Percentiles rank a stretch among this genome's conserved stretches.
phyloP scores from a whole-genome alignment of 331 rosid genomes.

The Malus hybrid region DNA sequence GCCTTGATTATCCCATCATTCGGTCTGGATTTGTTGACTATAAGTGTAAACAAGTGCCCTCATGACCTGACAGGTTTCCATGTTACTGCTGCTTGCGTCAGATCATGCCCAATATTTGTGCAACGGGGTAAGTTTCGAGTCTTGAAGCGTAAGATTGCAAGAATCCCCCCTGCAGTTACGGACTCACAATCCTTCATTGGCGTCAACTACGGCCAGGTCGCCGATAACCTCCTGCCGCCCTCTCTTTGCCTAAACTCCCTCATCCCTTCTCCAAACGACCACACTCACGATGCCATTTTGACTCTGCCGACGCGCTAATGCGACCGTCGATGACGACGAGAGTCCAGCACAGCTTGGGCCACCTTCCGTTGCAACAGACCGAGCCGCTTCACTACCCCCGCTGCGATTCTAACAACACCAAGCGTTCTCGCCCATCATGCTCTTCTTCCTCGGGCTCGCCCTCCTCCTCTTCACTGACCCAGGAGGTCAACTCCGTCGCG shows the following conservation, averaged over 20 bases:
- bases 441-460: slow-evolving; percentile 7
- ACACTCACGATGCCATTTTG: slow-evolving; percentile 25
- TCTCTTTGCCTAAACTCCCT: background rate
- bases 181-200: slow-evolving; percentile 81
- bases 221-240: slow-evolving; percentile 57
- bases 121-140: too few relatives aligned
- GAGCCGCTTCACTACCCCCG: slow-evolving; percentile 50
- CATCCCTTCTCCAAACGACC: background rate
- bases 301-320: background rate
- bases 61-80: too few relatives aligned
- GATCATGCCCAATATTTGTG: too few relatives aligned
- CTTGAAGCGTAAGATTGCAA: too few relatives aligned
- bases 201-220: slow-evolving; percentile 69
- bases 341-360: background rate
- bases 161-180: slow-evolving; percentile 7
- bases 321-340: background rate
- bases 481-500: background rate
- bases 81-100: too few relatives aligned
- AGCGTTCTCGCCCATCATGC: slow-evolving; percentile 19
- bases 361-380: slow-evolving; percentile 23
- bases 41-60: too few relatives aligned
- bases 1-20: too few relatives aligned
- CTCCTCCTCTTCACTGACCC: slow-evolving; percentile 18
- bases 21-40: too few relatives aligned
- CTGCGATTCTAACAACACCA: slow-evolving; percentile 37